Evolutionary conservation across 1,284 basidiomycete species (phyloP), one percentile per base, ranked within the genome.

Genomic region (Sporisorium scitamineum): DNA sequence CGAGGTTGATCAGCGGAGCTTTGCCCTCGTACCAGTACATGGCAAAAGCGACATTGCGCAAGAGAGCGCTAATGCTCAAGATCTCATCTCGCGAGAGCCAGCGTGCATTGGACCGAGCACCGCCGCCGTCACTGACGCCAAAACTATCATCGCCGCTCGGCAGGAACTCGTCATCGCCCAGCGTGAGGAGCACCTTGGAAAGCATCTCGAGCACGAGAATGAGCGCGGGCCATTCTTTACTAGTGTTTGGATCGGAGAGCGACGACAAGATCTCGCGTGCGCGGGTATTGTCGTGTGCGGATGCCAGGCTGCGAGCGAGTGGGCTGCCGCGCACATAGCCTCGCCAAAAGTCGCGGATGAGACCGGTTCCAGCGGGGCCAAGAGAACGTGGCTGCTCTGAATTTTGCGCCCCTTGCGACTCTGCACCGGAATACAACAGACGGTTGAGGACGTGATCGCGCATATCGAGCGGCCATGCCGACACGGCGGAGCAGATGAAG

Each of bases 101-200:
- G 37, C 54, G 67, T 20, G 51, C 53, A 24, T 61, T 75, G 3
- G 34, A 29, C 7, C 53, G 53, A n/a, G 57, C 56, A 29, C 39
- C 58, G 37, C 62, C 54, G 8, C 57, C 45, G 26, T 61, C 66
- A 10, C 50, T 61, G 37, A 62, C 34, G 0, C 22, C 54, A 22
- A 55, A 50, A 16, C 16, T 41, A 5, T 56, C 58, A 44, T 61
- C 57, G 52, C 18, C 39, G 20, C 47, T 41, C 26, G 90, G 89
- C 83, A 95, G 95, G 87, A 99, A 98, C 85, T 99, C 96, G 85
- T 98, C 96, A 79, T 99, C 97, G 2, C 94, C 94, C 88, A 99
- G 93, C 0, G 95, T 94, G 42, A 95, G 88, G 20, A 99, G 89
- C 13, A 91, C 90, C 72, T 96, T 92, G 2, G 90, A 90, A 85